Conservation (phyloP, 192 early-diverging fungal genomes). For the Tieghemiomyces parasiticus region DNA sequence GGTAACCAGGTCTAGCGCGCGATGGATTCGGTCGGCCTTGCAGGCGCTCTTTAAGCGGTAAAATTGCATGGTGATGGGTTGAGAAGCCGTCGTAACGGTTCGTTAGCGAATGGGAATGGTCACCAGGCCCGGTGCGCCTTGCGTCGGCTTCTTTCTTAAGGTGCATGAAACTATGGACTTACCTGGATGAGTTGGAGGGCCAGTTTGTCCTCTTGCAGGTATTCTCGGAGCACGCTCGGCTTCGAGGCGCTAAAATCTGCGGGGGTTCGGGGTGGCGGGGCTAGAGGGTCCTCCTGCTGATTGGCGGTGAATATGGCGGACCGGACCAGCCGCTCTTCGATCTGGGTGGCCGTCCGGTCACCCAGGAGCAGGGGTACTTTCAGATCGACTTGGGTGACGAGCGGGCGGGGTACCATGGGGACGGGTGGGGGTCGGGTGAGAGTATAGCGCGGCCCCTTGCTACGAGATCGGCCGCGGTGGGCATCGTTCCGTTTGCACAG, state of each 20-base stretch:
- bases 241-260: neutral
- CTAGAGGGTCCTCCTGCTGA: conserved; percentile 35
- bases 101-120: conserved; percentile 8
- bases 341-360: conserved; percentile 25
- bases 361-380: conserved; percentile 46
- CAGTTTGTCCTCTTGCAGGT: conserved; percentile 68
- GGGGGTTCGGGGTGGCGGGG: conserved; percentile 10
- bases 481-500: neutral
- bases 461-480: neutral
- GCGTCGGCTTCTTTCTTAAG: too few species aligned
- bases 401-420: conserved; percentile 58
- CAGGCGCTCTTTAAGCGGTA: conserved; percentile 39
- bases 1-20: conserved; percentile 62
- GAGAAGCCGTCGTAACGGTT: conserved; percentile 1
- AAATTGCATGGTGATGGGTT: neutral
- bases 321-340: conserved; percentile 35
- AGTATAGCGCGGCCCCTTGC: neutral
- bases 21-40: conserved; percentile 54
- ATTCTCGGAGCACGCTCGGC: conserved; percentile 16
- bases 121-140: neutral
- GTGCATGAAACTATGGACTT: conserved; percentile 11
- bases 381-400: conserved; percentile 44
- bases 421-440: neutral
- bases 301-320: conserved; percentile 35
- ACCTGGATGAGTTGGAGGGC: conserved; percentile 62